Percentiles rank a stretch among this genome's conserved stretches.
Evolutionary conservation across 2,329 filamentous ascomycete genomes (phyloP).

Genomic region (Trichoderma koningii): DNA sequence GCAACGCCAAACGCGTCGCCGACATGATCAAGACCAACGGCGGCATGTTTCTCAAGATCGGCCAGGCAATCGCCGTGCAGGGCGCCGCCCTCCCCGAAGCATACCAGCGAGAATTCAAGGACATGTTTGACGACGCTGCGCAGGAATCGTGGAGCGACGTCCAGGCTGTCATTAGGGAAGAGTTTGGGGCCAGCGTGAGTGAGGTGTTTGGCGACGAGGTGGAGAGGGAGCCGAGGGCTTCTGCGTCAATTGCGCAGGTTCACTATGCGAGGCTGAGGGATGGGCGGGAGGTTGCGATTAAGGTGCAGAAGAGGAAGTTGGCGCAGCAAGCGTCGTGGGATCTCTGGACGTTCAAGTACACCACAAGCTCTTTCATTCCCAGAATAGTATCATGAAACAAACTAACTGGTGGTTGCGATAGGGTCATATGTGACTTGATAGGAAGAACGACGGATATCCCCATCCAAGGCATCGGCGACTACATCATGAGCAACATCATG

Average conservation of each 20-base stretch:
- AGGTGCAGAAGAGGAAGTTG: constrained; percentile 16
- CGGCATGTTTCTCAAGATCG: constrained; percentile 24
- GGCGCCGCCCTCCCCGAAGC: constrained; percentile 17
- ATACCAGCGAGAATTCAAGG: constrained; percentile 24
- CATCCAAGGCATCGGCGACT: constrained; percentile 18
- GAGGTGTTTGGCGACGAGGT: constrained; percentile 16
- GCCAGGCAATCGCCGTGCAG: constrained; percentile 26
- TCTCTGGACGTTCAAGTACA: constrained; percentile 23
- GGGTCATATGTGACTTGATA: not conserved
- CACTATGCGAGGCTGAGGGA: constrained; percentile 20
- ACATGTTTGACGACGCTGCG: constrained; percentile 24
- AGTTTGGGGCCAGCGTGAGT: constrained; percentile 14
- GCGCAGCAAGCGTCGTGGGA: constrained; percentile 22
- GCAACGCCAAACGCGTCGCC: constrained; percentile 5
- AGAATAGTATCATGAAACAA: not conserved
- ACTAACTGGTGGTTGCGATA: constrained; percentile 41
- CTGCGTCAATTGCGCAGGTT: constrained; percentile 22
- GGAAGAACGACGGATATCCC: constrained; percentile 12
- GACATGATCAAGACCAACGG: constrained; percentile 24
- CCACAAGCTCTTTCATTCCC: not conserved
- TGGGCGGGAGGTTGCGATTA: constrained; percentile 22
- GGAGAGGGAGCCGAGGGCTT: constrained; percentile 19
- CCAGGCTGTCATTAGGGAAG: constrained; percentile 20
- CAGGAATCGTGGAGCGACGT: constrained; percentile 19
- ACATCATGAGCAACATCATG: constrained; percentile 24